Conservation (phyloP, 139 green algal species). For the Diplosphaera chodatii region DNA sequence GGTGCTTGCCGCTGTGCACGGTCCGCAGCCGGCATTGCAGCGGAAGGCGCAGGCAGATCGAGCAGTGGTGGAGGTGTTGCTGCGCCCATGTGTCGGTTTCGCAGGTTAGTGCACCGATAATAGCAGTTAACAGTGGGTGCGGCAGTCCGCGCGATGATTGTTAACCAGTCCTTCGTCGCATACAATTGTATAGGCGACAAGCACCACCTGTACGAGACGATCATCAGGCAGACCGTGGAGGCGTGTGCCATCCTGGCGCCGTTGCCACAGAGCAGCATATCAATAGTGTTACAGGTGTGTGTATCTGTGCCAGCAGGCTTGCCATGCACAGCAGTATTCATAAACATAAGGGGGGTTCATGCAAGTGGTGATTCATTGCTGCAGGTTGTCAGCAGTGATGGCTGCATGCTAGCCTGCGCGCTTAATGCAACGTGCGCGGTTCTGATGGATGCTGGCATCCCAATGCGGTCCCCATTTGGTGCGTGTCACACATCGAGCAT, state of each 20-base stretch:
- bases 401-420: conserved; percentile 48
- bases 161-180: too few species aligned
- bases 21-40: conserved; percentile 30
- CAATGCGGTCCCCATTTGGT: conserved; percentile 52
- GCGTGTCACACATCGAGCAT: too few species aligned
- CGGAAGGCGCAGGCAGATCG: conserved; percentile 50
- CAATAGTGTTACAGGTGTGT: conserved; percentile 53
- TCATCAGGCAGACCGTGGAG: conserved; percentile 34
- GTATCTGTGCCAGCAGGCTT: too few species aligned
- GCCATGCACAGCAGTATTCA: too few species aligned
- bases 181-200: conserved; percentile 15
- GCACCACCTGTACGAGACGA: conserved; percentile 38
- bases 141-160: too few species aligned
- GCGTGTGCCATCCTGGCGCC: conserved; percentile 26
- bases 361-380: neutral
- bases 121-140: too few species aligned
- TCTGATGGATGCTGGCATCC: conserved; percentile 64
- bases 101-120: too few species aligned
- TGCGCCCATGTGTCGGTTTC: conserved; percentile 40
- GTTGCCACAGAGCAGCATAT: conserved; percentile 34
- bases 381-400: conserved; percentile 62
- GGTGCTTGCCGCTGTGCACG: conserved; percentile 58
- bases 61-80: conserved; percentile 53
- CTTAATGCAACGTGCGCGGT: conserved; percentile 62
- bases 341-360: too few species aligned